Base-by-base conservation (phyloP, 371 early-diverging fungal species). In the Actinomortierella ambigua region DNA sequence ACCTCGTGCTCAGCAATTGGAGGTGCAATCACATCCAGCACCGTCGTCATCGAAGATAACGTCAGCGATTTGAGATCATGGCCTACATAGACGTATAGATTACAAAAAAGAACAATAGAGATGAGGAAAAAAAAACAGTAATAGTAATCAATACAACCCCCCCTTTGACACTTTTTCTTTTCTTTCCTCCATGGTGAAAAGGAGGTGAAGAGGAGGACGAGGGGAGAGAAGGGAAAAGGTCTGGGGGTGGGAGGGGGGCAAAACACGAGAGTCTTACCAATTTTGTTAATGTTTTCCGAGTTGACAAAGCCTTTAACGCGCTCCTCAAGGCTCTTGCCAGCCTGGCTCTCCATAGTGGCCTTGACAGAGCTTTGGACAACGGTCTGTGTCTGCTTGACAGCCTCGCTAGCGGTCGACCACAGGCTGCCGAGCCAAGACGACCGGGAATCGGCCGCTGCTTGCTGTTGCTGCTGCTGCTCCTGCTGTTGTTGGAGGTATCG, bases 1-100 rank as follows among this genome's bases (percentile, higher is more conserved):
- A 88, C 59, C 59, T 87, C 89, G 55, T 88, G 87, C 54, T 88
- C 87, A 17, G 86, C 82, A 55, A 88, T 86, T 40, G 88, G 87
- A 17, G 88, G 88, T 7, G 85, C 88, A 27, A 88, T 85, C 39
- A 84, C 85, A 29, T 88, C 87, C 40, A 88, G 51, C 7, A 88
- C 79, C 2, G 85, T 81, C 4, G 71, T 77, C 63, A 81, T 63
- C 7, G 77, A 76, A 28, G 55, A 66, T 28, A 79, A 34, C 5
- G 84, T 81, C 61, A 85, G 54, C 6, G 80, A 77, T 53, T 77
- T 81, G 29, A 85, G 61, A 27, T 83, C 80, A 51, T 75, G 62
- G 41, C 85, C 85, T 84, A 55, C 23, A 51, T 13, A 24, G 23
- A 26, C 27, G 34, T 34, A 34, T 34, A 6, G 34, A 6, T 34